Evolutionary conservation across 2,329 filamentous ascomycete species (phyloP), one percentile per base, ranked within the genome.

Genomic region (Neopestalotiopsis rosae): DNA sequence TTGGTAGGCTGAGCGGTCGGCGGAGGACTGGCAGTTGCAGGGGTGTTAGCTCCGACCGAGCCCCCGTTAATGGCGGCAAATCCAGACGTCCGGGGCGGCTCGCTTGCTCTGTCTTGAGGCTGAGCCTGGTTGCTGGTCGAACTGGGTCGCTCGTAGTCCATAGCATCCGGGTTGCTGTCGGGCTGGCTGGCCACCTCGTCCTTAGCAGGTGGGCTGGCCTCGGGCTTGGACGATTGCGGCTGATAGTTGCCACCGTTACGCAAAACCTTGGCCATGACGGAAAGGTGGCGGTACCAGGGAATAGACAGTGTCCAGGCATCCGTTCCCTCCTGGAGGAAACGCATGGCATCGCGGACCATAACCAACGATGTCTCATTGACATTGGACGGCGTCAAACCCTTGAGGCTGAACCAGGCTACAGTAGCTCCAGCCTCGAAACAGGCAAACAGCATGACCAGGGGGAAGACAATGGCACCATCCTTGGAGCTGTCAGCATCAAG

Each of bases 371-470:
- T 88, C 79, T 90, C 87, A 52, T 85, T 85, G 30, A 86, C 86
- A 70, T 87, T 87, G 14, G 82, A 79, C 0, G 88, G 88, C 0
- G 88, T 88, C 7, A 90, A 77, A 10, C 87, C 87, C 79, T 89
- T 90, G 61, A 90, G 83, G n/a, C 87, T 88, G 38, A 90, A 82
- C 77, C 89, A 90, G 13, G 88, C 88, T 1, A 89, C 85, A 0
- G 88, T 90, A 2, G 88, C 88, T 70, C 87, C 87, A 2, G 88
- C 87, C 0, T 87, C 89, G 71, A 90, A 90, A 65, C 87, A 86
- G 0, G 88, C 87, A 76, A 90, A 90, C 13, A 90, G 81, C 88
- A 90, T 90, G 70, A 89, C 88, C 67, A 90, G 87, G 49, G 88
- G 88, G 78, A 89, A 88, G 77, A 86, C 89, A n/a, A 87, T 81